These are phyloP conservation scores for Entomophthora muscae DNA, from an alignment of 371 early-diverging fungal species.

Conservation along the genomic window DNA sequence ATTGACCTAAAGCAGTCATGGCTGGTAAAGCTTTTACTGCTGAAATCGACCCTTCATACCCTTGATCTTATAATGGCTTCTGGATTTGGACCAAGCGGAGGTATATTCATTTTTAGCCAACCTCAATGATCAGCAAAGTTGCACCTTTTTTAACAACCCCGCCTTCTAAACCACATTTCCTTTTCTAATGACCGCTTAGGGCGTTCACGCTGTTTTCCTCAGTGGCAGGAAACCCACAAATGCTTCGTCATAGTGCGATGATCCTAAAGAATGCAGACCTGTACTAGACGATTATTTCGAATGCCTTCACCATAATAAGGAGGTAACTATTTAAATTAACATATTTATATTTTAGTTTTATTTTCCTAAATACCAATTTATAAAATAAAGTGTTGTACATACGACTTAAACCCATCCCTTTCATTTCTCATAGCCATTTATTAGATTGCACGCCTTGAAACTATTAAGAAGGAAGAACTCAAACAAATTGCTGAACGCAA, in stretches of 20 bases:
- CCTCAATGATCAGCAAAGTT: neutral
- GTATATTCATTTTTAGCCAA: conserved; percentile 11
- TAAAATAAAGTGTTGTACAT: no score
- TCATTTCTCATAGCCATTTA: no score
- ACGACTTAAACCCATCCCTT: no score
- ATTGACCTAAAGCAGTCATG: no score
- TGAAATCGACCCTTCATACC: no score
- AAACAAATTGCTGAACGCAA: neutral
- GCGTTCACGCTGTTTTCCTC: conserved; percentile 62
- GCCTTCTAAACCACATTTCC: no score
- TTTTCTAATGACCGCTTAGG: conserved; percentile 27
- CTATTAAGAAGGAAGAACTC: conserved; percentile 1
- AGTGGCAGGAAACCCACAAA: conserved; percentile 74
- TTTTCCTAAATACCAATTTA: no score
- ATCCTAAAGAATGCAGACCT: conserved; percentile 44
- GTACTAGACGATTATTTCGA: conserved; percentile 65
- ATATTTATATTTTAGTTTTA: no score
- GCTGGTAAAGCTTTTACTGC: no score
- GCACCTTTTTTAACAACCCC: no score
- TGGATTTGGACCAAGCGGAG: conserved; percentile 24
- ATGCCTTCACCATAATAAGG: conserved; percentile 68
- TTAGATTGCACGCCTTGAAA: neutral
- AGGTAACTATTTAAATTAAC: no score
- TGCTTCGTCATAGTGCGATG: conserved; percentile 56
- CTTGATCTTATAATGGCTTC: no score